A percentile compares a stretch with the other conserved stretches of the same genome.
These are phyloP conservation scores for Aspergillus phoenicis DNA, from an alignment of 2,329 filamentous ascomycete species.

Conservation along the genomic window DNA sequence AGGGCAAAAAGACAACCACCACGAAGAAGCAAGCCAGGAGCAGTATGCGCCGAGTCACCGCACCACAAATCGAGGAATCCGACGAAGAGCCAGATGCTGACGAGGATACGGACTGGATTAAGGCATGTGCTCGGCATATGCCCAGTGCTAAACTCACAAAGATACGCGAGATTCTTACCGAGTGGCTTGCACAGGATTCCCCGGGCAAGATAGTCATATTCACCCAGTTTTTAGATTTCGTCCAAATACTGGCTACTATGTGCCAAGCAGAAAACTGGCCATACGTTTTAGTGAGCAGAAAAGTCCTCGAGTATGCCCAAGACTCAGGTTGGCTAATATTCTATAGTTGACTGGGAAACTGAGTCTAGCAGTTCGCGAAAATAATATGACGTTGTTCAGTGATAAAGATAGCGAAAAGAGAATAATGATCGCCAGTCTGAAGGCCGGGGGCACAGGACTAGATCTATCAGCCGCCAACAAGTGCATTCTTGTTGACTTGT, in stretches of 20 bases:
- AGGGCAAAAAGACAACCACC: not conserved
- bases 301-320: not conserved
- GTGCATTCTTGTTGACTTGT: slow-evolving; percentile 58
- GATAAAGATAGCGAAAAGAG: slow-evolving; percentile 37
- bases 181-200: slow-evolving; percentile 48
- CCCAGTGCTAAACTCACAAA: slow-evolving; percentile 46
- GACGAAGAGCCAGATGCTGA: slow-evolving; percentile 1
- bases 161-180: slow-evolving; percentile 37
- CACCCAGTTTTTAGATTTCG: slow-evolving; percentile 60
- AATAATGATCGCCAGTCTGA: slow-evolving; percentile 60
- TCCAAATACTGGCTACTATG: slow-evolving; percentile 54
- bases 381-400: slow-evolving; percentile 51
- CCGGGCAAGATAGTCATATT: slow-evolving; percentile 62
- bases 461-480: slow-evolving; percentile 64
- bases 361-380: slow-evolving; percentile 46
- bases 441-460: slow-evolving; percentile 59
- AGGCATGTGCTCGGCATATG: slow-evolving; percentile 26
- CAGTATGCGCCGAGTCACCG: not conserved
- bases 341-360: slow-evolving; percentile 54
- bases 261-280: slow-evolving; percentile 55
- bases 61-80: not conserved
- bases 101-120: slow-evolving; percentile 32
- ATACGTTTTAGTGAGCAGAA: slow-evolving; percentile 23
- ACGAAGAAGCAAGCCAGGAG: not conserved
- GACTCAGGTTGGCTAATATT: not conserved